phyloP scores from a whole-genome alignment of 768 basidiomycete species.

The Rhodotorula babjevae region DNA sequence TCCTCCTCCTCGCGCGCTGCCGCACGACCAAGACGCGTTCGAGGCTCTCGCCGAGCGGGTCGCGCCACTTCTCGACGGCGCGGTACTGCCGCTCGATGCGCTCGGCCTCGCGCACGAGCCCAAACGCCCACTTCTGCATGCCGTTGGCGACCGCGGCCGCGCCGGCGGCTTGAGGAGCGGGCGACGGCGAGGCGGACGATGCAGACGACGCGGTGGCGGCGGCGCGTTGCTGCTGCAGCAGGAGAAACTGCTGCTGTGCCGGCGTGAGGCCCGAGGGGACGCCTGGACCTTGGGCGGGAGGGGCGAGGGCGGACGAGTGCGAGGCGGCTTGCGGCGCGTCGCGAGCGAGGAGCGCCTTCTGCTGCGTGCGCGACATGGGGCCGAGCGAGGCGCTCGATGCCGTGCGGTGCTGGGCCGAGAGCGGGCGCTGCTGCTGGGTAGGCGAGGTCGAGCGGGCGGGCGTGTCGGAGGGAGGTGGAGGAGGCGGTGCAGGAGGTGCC shows the following conservation, averaged over 20 bases:
- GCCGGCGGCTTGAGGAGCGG: not conserved
- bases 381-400: slow-evolving; percentile 21
- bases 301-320: not conserved
- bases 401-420: slow-evolving; percentile 9
- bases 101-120: slow-evolving; percentile 36
- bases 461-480: not conserved
- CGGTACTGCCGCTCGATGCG: slow-evolving; percentile 36
- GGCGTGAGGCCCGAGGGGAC: slow-evolving; percentile 5
- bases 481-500: not conserved
- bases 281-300: not conserved
- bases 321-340: slow-evolving; percentile 23
- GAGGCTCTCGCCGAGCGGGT: slow-evolving; percentile 36
- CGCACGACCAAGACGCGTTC: slow-evolving; percentile 25
- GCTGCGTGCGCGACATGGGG: slow-evolving; percentile 37
- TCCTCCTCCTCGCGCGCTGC: not conserved
- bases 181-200: not conserved
- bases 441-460: slow-evolving; percentile 5
- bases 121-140: slow-evolving; percentile 37
- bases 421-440: not conserved
- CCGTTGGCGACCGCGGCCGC: not conserved
- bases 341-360: slow-evolving; percentile 37
- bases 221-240: slow-evolving; percentile 1
- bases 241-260: slow-evolving; percentile 7
- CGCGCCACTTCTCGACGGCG: slow-evolving; percentile 35
- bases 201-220: not conserved